Percentiles rank a stretch among this genome's conserved stretches.
phyloP scores from a whole-genome alignment of 139 green algal genomes.

The Coccomyxa sp. region DNA sequence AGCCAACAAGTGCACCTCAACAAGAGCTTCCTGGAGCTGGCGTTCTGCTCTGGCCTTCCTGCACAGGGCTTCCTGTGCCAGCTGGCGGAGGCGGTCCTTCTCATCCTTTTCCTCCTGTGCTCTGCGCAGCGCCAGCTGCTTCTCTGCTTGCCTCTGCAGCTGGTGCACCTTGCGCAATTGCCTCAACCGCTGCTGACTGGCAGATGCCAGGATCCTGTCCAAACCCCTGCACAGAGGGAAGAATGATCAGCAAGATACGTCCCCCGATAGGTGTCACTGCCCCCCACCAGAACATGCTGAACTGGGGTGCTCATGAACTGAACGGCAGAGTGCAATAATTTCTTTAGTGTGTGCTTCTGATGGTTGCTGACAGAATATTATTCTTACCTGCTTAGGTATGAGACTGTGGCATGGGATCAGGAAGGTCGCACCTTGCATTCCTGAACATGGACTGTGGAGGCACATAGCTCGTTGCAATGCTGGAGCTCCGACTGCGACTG shows the following conservation, averaged over 20 bases:
- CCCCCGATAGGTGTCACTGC: too few species aligned
- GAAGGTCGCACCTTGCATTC: neutral
- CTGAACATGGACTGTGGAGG: neutral
- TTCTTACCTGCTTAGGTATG: too few species aligned
- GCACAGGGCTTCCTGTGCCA: neutral
- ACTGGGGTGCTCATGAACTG: too few species aligned
- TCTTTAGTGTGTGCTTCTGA: too few species aligned
- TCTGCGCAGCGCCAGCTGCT: neutral
- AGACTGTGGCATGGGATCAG: too few species aligned
- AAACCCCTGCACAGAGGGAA: slow-evolving; percentile 6
- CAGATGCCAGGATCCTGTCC: slow-evolving; percentile 15
- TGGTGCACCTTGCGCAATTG: slow-evolving; percentile 13
- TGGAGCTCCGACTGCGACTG: neutral
- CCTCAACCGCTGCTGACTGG: slow-evolving; percentile 5
- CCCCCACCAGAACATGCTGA: too few species aligned
- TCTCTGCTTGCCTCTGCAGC: slow-evolving; percentile 7
- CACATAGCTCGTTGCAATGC: neutral
- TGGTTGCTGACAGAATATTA: too few species aligned
- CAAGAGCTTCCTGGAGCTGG: neutral
- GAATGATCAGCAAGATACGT: too few species aligned
- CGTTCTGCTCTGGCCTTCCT: neutral
- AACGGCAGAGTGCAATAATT: too few species aligned
- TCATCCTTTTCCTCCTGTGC: slow-evolving; percentile 7
- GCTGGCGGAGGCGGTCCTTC: slow-evolving; percentile 1
- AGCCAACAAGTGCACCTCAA: neutral